Percentiles rank a stretch among this genome's conserved stretches.
Conservation (phyloP, 352 stramenopile genomes). For the Phytophthora aleatoria region DNA sequence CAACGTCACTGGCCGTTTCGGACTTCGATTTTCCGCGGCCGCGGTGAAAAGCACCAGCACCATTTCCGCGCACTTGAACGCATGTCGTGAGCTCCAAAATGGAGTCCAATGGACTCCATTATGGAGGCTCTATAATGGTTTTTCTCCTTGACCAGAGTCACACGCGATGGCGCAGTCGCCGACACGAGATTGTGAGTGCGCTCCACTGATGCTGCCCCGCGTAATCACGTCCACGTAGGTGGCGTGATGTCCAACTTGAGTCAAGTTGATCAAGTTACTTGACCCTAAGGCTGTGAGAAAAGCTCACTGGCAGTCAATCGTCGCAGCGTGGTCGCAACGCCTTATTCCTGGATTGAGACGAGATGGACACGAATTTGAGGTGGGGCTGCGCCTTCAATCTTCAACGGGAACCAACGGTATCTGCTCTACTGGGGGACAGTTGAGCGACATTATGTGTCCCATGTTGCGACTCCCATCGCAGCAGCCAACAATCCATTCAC, state of each 20-base stretch:
- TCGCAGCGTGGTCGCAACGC: conserved; percentile 1
- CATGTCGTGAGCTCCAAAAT: too few species aligned
- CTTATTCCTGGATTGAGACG: background rate
- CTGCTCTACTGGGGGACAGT: background rate
- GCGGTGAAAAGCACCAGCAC: too few species aligned
- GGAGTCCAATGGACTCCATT: too few species aligned
- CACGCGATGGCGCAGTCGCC: background rate
- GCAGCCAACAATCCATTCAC: conserved; percentile 8
- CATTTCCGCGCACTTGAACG: too few species aligned
- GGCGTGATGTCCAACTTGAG: background rate
- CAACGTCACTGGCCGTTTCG: too few species aligned
- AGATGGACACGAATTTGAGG: background rate
- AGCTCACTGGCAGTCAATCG: background rate
- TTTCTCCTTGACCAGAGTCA: background rate
- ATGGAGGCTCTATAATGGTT: too few species aligned
- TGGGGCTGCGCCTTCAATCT: too few species aligned
- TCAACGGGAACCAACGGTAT: too few species aligned
- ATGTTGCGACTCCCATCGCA: background rate
- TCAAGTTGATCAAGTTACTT: too few species aligned
- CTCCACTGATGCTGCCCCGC: conserved; percentile 1
- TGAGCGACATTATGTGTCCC: background rate
- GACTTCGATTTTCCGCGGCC: too few species aligned
- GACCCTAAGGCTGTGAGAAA: too few species aligned
- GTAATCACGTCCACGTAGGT: background rate
- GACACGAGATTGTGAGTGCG: background rate